Base-by-base conservation (phyloP, 345 rosid genomes). In the Citrus australasica region DNA sequence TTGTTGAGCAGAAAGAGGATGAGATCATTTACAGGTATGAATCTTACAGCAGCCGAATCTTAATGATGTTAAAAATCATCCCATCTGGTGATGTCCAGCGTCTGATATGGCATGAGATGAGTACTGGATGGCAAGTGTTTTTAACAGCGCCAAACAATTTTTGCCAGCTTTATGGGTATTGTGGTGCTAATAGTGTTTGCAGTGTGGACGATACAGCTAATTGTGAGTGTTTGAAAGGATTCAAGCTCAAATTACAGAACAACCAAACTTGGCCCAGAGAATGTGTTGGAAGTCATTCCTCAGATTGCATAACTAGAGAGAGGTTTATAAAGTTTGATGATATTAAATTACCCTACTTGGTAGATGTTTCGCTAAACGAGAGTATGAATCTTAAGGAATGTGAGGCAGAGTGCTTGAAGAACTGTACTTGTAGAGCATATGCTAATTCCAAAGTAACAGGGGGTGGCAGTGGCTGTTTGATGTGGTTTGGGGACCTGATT, bases 161-260 rank as follows among this genome's bases (percentile, higher is more conserved):
- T 74, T 38, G 85, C 79, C 77, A 6, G 32, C 6, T 84, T 53
- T 84, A 80, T 67, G 79, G 78, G 7, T 19, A 64, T 9, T 82
- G 89, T 51, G 87, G 89, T 53, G 78, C 61, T 24, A 64, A 86
- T 40, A 74, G 16, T 4, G 76, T 13, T 16, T 80, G 80, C 81
- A 83, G 62, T 21, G 25, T 22, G 38, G 73, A n/a, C 25, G 7
- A 5, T n/a, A 27, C 48, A 25, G 65, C 56, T 17, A 13, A 25
- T 3, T 80, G 81, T 46, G 17, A 27, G 7, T 84, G 83, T 64
- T 64, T 83, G 65, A 10, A 80, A 8, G 81, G 83, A 16, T 77
- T 63, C 24, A 19, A 16, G 13, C 42, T 73, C 48, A 61, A 51
- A 62, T 48, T 27, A 19, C 75, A 65, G 4, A 25, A 13, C 11